A percentile compares a stretch with the other conserved stretches of the same genome.
Conservation (phyloP, 257 asterid genomes). For the Lantana camara region DNA sequence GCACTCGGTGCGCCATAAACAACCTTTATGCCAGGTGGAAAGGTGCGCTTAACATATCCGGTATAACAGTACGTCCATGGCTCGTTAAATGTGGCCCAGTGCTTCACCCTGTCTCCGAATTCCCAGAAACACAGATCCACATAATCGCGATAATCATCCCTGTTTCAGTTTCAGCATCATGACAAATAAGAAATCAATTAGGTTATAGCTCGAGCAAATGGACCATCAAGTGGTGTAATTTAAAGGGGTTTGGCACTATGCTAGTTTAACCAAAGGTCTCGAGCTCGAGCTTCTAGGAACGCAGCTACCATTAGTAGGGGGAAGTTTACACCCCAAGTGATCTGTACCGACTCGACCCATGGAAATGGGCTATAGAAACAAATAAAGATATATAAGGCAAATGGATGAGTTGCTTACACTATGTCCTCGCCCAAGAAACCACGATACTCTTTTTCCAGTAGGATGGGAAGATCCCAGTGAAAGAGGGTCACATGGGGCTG, state of each 20-base stretch:
- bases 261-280: too few relatives aligned
- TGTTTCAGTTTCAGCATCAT: too few relatives aligned
- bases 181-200: too few relatives aligned
- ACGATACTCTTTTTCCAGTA: slow-evolving; percentile 26
- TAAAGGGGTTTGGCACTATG: too few relatives aligned
- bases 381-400: too few relatives aligned
- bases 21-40: slow-evolving; percentile 23
- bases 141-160: slow-evolving; percentile 38
- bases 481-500: slow-evolving; percentile 29
- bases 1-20: neutral
- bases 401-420: slow-evolving; percentile 4
- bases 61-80: slow-evolving; percentile 18
- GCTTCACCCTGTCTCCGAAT: slow-evolving; percentile 45
- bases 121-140: slow-evolving; percentile 48
- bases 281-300: too few relatives aligned
- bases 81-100: slow-evolving; percentile 48
- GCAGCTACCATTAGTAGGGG: too few relatives aligned
- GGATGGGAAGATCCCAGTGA: slow-evolving; percentile 44
- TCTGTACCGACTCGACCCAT: too few relatives aligned
- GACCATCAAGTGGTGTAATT: too few relatives aligned
- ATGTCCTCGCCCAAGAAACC: slow-evolving; percentile 21
- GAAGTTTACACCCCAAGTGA: too few relatives aligned
- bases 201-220: too few relatives aligned
- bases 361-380: too few relatives aligned
- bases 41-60: slow-evolving; percentile 21